Evolutionary conservation across 257 asterid species (phyloP), one percentile per base, ranked within the genome.

Genomic region (Solanum etuberosum): DNA sequence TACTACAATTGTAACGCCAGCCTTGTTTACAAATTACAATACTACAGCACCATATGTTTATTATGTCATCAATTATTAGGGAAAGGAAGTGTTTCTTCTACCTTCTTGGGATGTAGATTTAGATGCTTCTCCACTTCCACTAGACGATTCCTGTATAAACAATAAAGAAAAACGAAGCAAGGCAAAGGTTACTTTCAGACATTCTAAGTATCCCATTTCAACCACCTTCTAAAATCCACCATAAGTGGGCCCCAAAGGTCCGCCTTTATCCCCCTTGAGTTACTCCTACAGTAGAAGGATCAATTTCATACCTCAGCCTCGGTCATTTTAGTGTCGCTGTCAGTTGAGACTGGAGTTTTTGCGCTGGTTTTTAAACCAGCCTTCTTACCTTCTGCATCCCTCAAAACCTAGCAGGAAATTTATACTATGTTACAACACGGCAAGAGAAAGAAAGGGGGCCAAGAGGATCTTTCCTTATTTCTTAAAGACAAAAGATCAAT

Each of bases 301-400:
- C 74, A 59, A 73, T 86, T 87, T 63, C 92, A 83, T 91, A 97
- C 99, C 97, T 91, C 96, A 35, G 94, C 95, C 74, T 94, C 98
- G 65, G 93, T 87, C 99, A 97, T 96, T 91, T 94, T 95, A 89
- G 93, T 91, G 90, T 96, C 99, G 54, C 65, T 90, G 86, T 90
- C 95, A 1, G 86, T 90, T 59, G 95, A 91, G 87, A 84, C 89
- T 27, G 96, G 92, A 88, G 93, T 92, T 87, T 89, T 93, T 86
- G 89, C 94, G 15, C 89, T 93, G 74, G 95, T 51, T 92, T 97
- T 94, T 86, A 97, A 86, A 81, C 99, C 99, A 86, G 89, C 77
- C 89, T 96, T 97, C 92, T 90, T 97, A 89, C 98, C 98, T 90
- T 97, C 99, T 88, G 93, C 99, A 11, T 97, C 99, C 90, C 99